These are phyloP conservation scores for Cytospora paraplurivora DNA, from an alignment of 2,329 filamentous ascomycete genomes.

Conservation along the genomic window DNA sequence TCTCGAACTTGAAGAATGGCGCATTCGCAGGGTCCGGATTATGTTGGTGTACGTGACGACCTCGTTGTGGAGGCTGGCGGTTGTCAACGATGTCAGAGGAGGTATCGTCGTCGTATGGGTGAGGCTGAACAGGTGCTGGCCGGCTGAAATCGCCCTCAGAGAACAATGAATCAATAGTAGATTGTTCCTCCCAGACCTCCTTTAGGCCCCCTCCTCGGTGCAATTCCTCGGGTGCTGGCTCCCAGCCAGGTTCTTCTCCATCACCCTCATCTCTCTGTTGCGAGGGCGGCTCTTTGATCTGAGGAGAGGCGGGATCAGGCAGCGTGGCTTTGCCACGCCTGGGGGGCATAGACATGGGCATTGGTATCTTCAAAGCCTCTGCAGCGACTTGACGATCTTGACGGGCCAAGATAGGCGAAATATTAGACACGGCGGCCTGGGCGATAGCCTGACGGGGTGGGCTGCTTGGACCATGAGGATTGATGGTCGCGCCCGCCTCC, in stretches of 20 bases:
- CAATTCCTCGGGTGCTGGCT: conserved; percentile 8
- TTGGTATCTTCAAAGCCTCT: conserved; percentile 27
- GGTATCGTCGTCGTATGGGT: conserved; percentile 12
- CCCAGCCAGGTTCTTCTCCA: conserved; percentile 14
- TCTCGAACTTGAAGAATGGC: conserved; percentile 22
- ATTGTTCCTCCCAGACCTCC: conserved; percentile 29
- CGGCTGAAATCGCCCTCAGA: conserved; percentile 23
- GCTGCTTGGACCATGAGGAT: conserved; percentile 26
- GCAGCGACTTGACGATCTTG: conserved; percentile 7
- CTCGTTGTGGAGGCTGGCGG: conserved; percentile 24
- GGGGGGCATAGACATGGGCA: conserved; percentile 8
- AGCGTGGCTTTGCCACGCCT: neutral
- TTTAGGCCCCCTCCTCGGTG: conserved; percentile 19
- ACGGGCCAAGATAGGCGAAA: conserved; percentile 15
- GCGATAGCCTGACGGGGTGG: conserved; percentile 24
- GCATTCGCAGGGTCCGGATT: neutral
- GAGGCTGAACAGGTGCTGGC: conserved; percentile 11
- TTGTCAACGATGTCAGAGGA: conserved; percentile 26
- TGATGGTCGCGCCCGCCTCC: conserved; percentile 16
- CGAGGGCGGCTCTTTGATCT: neutral
- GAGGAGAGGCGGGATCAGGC: conserved; percentile 6
- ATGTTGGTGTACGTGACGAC: conserved; percentile 15
- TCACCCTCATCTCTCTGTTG: neutral
- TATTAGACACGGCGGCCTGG: conserved; percentile 4
- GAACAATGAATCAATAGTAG: conserved; percentile 26